Evolutionary conservation across 2,329 filamentous ascomycete genomes (phyloP).

Genomic region (Nothophoma quercina): DNA sequence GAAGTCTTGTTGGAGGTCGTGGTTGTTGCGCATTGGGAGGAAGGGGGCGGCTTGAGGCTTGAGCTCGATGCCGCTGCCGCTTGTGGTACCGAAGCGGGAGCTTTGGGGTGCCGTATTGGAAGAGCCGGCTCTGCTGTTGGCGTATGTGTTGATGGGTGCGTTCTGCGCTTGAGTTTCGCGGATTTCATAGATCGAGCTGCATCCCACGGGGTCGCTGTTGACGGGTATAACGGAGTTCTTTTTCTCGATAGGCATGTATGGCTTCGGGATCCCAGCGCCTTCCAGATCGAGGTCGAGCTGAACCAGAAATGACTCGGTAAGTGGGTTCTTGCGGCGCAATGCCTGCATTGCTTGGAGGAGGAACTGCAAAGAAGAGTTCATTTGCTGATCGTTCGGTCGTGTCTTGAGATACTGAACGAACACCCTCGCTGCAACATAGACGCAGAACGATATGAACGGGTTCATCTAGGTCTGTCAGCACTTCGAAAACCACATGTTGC

Average conservation of each 20-base stretch:
- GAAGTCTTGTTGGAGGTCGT: conserved; percentile 7
- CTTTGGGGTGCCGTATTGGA: background rate
- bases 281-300: conserved; percentile 93
- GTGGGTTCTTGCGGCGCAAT: conserved; percentile 83
- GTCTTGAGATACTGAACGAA: conserved; percentile 98
- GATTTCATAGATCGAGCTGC: conserved; percentile 45
- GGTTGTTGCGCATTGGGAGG: conserved; percentile 13
- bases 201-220: conserved; percentile 39
- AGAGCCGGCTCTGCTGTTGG: conserved; percentile 19
- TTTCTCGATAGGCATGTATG: conserved; percentile 44
- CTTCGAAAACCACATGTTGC: background rate
- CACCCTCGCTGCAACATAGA: conserved; percentile 94
- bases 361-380: conserved; percentile 84
- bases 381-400: conserved; percentile 82
- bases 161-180: conserved; percentile 40
- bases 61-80: conserved; percentile 32
- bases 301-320: conserved; percentile 93
- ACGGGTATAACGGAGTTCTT: conserved; percentile 24
- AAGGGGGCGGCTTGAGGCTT: conserved; percentile 27
- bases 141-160: conserved; percentile 40
- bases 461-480: conserved; percentile 73
- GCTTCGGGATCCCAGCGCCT: conserved; percentile 68
- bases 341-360: conserved; percentile 89
- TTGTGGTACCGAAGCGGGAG: conserved; percentile 31
- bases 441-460: conserved; percentile 91